Evolutionary conservation across 768 basidiomycete genomes (phyloP).

Genomic region (Tulasnella sp.): DNA sequence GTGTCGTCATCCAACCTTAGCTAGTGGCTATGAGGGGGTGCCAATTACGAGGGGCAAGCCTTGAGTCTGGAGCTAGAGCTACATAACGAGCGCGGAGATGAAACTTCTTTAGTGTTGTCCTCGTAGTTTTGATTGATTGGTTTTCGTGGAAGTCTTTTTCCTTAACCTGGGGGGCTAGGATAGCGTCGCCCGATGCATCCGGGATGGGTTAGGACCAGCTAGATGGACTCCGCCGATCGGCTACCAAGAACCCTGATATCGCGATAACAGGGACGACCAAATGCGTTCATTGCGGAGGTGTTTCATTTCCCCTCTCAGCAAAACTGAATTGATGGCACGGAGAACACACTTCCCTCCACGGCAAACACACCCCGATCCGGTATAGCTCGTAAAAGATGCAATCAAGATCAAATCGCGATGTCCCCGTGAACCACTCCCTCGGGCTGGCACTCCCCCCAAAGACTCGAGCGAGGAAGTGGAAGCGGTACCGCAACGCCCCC

Average conservation of each 20-base stretch:
- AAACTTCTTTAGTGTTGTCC: background rate
- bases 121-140: background rate
- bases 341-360: background rate
- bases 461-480: background rate
- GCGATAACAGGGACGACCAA: background rate
- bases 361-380: background rate
- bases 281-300: background rate
- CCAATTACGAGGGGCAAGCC: background rate
- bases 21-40: background rate
- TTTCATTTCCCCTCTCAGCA: background rate
- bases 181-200: background rate
- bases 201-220: background rate
- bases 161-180: background rate
- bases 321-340: background rate
- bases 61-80: background rate
- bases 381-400: background rate
- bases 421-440: background rate
- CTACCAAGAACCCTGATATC: background rate
- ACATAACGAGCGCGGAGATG: background rate
- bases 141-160: background rate
- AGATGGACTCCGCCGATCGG: background rate
- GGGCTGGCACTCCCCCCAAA: background rate
- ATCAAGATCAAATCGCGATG: conserved; percentile 2
- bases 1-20: background rate
- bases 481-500: background rate